Base-by-base conservation (phyloP, 2,329 filamentous ascomycete genomes). In the Truncatella angustata region DNA sequence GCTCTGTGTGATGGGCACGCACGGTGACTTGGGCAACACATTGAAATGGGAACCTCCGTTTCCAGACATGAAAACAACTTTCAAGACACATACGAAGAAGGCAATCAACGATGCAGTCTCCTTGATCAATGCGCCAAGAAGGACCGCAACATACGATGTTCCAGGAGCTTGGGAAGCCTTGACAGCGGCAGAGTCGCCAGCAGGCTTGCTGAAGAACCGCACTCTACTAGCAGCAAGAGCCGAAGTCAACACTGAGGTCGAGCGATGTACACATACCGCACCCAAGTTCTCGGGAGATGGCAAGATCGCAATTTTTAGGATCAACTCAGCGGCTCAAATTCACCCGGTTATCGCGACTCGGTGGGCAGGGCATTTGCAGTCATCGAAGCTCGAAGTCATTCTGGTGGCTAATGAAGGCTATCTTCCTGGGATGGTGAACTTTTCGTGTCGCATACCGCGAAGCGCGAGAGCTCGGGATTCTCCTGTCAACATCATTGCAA, bases 351-450 rank as follows among this genome's bases (percentile, higher is more conserved):
- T 88, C 51, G 85, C 85, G 2, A 86, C 83, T 4, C 72, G 85
- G 10, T 88, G 85, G 85, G 79, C 84, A 1, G 80, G 81, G 0
- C 75, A 81, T 56, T 69, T 88, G 3, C 76, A 76, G 43, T 83
- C 80, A 1, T 72, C 77, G 44, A 78, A 77, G 50, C 71, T 88
- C 1, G 79, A 87, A 59, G 80, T 87, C 1, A 73, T 89, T 6
- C 73, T 88, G 58, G 84, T 84, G 4, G 86, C 85, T 0, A 88
- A 89, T 51, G 79, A 84, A 51, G 84, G 84, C 0, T 88, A 88
- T 57, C 62, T 85, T 0, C 76, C 79, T 0, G 82, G 73, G 2
- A 77, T 80, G 64, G 84, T 88, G 21, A 85, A 87, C 60, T 88
- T 88, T 66, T 85, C 81, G 1, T 88, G 85, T 56, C 77, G 85